Evolutionary conservation across 2,329 filamentous ascomycete genomes (phyloP).

Genomic region (Ceratocystis eucalypticola): DNA sequence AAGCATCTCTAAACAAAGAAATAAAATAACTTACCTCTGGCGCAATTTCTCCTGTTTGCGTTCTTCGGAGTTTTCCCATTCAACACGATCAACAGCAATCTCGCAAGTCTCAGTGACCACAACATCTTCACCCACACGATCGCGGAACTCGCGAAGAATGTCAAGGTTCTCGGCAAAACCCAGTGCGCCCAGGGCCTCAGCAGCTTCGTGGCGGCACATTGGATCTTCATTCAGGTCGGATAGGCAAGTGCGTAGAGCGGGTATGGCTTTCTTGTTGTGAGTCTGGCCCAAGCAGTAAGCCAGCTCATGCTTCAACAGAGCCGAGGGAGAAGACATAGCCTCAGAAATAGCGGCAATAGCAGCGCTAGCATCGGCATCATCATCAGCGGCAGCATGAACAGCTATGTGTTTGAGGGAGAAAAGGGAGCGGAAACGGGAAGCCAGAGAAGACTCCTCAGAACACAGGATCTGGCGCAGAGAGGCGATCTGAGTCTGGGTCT

Average conservation of each 20-base stretch:
- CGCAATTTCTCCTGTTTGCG: conserved; percentile 63
- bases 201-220: conserved; percentile 94
- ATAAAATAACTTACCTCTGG: conserved; percentile 48
- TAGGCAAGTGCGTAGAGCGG: conserved; percentile 59
- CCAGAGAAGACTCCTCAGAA: conserved; percentile 68
- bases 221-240: conserved; percentile 69
- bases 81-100: conserved; percentile 83
- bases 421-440: conserved; percentile 83
- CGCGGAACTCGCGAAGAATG: conserved; percentile 57
- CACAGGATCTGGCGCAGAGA: conserved; percentile 62
- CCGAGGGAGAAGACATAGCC: conserved; percentile 70
- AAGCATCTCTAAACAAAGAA: background rate
- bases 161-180: conserved; percentile 61
- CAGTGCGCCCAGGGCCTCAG: conserved; percentile 82
- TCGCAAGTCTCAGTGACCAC: conserved; percentile 93
- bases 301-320: conserved; percentile 87
- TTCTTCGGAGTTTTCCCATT: conserved; percentile 74
- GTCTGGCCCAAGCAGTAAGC: conserved; percentile 95
- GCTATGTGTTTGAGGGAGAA: conserved; percentile 96
- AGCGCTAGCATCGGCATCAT: conserved; percentile 40
- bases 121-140: conserved; percentile 60
- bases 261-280: conserved; percentile 58
- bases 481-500: conserved; percentile 36
- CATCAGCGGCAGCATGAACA: conserved; percentile 53
- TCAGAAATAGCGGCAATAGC: conserved; percentile 74